Evolutionary conservation across 2,329 filamentous ascomycete genomes (phyloP).

Genomic region (Xylaria sp.): DNA sequence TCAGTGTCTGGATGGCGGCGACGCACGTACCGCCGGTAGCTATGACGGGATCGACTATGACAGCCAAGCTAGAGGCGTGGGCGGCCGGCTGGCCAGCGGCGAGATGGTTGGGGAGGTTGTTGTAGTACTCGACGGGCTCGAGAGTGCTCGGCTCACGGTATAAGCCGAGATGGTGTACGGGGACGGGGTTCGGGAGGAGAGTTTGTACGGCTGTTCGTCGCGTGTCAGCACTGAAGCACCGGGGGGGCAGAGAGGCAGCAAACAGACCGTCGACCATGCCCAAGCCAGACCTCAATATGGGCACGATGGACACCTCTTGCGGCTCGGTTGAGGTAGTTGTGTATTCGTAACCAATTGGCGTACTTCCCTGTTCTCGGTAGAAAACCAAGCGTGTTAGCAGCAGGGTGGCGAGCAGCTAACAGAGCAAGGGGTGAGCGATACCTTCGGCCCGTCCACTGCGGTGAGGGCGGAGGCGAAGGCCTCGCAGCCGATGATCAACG

Average conservation of each 20-base stretch:
- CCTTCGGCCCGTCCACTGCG: slow-evolving; percentile 64
- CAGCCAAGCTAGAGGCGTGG: slow-evolving; percentile 63
- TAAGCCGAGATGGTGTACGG: slow-evolving; percentile 91
- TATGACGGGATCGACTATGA: slow-evolving; percentile 90
- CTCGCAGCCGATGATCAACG: slow-evolving; percentile 81
- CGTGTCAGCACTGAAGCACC: slow-evolving; percentile 16
- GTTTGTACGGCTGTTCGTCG: slow-evolving; percentile 69
- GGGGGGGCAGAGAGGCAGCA: neutral
- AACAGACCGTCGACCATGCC: slow-evolving; percentile 82
- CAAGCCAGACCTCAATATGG: slow-evolving; percentile 89
- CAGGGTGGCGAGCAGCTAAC: neutral
- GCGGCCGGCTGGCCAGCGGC: slow-evolving; percentile 38
- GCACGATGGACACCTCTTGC: slow-evolving; percentile 77
- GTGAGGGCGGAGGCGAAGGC: slow-evolving; percentile 71
- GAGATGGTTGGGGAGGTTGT: slow-evolving; percentile 84
- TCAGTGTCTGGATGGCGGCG: slow-evolving; percentile 86
- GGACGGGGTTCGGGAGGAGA: slow-evolving; percentile 78
- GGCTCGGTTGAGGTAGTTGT: slow-evolving; percentile 68
- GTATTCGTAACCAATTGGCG: slow-evolving; percentile 80
- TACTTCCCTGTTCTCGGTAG: slow-evolving; percentile 64
- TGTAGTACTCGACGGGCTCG: slow-evolving; percentile 95
- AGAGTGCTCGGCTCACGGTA: slow-evolving; percentile 89
- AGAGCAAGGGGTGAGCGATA: slow-evolving; percentile 47
- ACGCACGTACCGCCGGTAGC: slow-evolving; percentile 90
- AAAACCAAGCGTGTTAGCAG: slow-evolving; percentile 6